Evolutionary conservation across 1,284 basidiomycete species (phyloP), one percentile per base, ranked within the genome.

Genomic region (Ustilago sp.): DNA sequence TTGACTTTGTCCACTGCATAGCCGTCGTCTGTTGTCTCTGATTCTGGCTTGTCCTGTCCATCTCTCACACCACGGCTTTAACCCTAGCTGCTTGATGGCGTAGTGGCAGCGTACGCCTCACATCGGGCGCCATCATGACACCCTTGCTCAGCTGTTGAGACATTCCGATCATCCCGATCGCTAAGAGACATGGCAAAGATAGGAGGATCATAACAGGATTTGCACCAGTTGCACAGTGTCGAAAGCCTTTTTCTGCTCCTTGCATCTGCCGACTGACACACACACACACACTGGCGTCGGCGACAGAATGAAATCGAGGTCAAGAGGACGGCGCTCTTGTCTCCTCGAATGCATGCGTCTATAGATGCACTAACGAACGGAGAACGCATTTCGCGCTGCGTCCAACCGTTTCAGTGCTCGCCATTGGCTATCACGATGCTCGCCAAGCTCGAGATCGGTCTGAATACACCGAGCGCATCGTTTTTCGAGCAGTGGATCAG

Each of bases 1-100:
- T 28, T 38, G 15, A 12, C 15, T 52, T 52, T 52, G 28, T 52
- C 32, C 23, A 28, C 35, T 54, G 52, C 35, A 54, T 54, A 54
- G 34, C 52, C 52, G 36, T 54, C 52, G 50, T 52, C 34, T 52
- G 50, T 52, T 52, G 50, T 52, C 45, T 52, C 50, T 35, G 13
- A 32, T 52, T 52, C 28, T 52, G 11, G 28, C 28, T 34, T 52
- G 50, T n/a, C 4, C 39, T 41, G 11, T 41, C 39, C 17, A 11
- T 12, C 15, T 41, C 39, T 48, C n/a, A 48, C 45, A 19, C n/a
- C 45, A 47, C 12, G 7, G 45, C n/a, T 28, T 23, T 23, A 23
- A 23, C 23, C 23, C 23, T 23, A 23, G 23, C 23, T 1, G 23
- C 23, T 23, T 23, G 23, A 23, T 23, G 23, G 23, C 23, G 23